phyloP scores from a whole-genome alignment of 345 rosid genomes.

The Conringia planisiliqua region DNA sequence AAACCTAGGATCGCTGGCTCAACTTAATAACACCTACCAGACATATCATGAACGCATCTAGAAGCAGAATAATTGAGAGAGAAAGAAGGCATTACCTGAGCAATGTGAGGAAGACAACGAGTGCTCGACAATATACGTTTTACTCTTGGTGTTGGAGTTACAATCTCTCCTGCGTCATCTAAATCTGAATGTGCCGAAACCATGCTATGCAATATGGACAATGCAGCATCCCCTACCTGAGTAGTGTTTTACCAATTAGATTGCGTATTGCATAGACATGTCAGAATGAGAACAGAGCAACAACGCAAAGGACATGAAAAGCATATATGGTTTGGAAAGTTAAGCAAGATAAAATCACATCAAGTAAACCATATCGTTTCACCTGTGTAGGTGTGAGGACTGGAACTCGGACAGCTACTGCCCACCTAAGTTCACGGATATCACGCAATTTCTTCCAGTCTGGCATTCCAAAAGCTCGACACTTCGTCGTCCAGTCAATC shows the following conservation, averaged over 20 bases:
- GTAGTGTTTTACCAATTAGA: conserved; percentile 21
- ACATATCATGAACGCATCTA: too few relatives aligned
- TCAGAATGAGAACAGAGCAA: background rate
- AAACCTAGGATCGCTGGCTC: too few relatives aligned
- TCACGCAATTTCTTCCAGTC: conserved; percentile 97
- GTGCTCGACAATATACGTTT: conserved; percentile 91
- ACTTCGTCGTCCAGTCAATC: conserved; percentile 88
- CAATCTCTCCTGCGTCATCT: conserved; percentile 99
- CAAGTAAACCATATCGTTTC: conserved; percentile 21
- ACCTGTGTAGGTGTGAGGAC: conserved; percentile 97
- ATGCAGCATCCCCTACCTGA: conserved; percentile 94
- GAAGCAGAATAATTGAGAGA: too few relatives aligned
- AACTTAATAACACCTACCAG: too few relatives aligned
- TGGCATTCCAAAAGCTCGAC: conserved; percentile 92
- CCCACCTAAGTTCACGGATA: conserved; percentile 99
- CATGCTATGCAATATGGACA: conserved; percentile 93
- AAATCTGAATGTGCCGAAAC: conserved; percentile 98
- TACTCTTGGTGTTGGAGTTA: conserved; percentile 98
- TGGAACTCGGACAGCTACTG: conserved; percentile 83
- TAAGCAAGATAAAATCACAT: conserved; percentile 11
- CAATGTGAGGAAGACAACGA: conserved; percentile 96
- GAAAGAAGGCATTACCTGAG: conserved; percentile 60
- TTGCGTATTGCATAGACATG: conserved; percentile 18
- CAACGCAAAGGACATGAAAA: background rate
- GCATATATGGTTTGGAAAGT: background rate